Evolutionary conservation across 164 flowering plant genomes (phyloP).

Genomic region (Tetrastigma voinierianum): DNA sequence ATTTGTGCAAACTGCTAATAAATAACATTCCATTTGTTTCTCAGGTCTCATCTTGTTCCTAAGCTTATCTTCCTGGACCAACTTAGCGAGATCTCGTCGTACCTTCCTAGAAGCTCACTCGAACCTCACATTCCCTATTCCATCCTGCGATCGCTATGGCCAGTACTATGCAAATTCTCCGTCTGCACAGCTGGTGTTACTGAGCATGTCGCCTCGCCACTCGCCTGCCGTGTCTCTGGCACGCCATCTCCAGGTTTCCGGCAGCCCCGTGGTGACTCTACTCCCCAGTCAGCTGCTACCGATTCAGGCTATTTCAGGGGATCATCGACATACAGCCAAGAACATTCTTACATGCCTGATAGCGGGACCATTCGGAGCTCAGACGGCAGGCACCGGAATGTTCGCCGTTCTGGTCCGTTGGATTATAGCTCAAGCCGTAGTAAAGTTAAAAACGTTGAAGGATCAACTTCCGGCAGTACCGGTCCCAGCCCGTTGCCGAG

Average conservation of each 20-base stretch:
- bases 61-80: constrained; percentile 93
- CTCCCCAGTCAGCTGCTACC: constrained; percentile 44
- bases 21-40: constrained; percentile 2
- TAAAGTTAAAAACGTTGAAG: constrained; percentile 62
- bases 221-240: constrained; percentile 68
- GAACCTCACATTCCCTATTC: constrained; percentile 82
- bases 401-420: constrained; percentile 87
- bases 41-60: constrained; percentile 82
- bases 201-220: constrained; percentile 64
- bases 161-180: constrained; percentile 77
- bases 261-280: constrained; percentile 53
- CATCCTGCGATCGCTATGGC: constrained; percentile 83
- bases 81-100: constrained; percentile 80
- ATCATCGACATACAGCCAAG: constrained; percentile 51
- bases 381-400: constrained; percentile 48
- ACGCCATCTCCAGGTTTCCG: constrained; percentile 66
- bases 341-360: constrained; percentile 44
- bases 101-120: constrained; percentile 81
- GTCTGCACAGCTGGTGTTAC: constrained; percentile 52
- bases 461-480: constrained; percentile 71
- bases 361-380: constrained; percentile 34
- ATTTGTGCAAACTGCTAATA: constrained; percentile 1
- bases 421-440: constrained; percentile 78
- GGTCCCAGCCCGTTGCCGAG: constrained; percentile 96
- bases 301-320: constrained; percentile 63